A percentile compares a stretch with the other conserved stretches of the same genome.
Evolutionary conservation across 495 filamentous ascomycete genomes (phyloP).

Genomic region (Daldinia childiae): DNA sequence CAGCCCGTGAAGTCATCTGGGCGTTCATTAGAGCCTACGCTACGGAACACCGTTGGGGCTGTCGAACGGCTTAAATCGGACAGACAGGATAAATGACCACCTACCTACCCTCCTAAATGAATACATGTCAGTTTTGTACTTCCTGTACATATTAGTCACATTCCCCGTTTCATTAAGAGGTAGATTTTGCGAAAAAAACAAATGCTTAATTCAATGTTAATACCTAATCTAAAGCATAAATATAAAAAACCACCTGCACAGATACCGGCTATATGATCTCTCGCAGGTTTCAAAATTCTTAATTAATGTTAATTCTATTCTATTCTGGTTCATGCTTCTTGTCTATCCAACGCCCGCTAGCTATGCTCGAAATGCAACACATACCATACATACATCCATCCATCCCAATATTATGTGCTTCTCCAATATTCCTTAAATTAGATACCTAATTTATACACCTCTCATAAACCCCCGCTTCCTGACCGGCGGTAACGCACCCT

Average conservation of each 20-base stretch:
- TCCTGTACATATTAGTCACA: too few relatives aligned
- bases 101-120: too few relatives aligned
- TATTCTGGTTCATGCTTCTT: not conserved
- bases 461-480: slow-evolving; percentile 43
- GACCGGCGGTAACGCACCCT: slow-evolving; percentile 31
- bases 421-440: slow-evolving; percentile 8
- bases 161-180: too few relatives aligned
- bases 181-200: too few relatives aligned
- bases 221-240: too few relatives aligned
- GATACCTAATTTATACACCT: not conserved
- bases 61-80: not conserved
- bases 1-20: not conserved
- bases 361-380: slow-evolving; percentile 2
- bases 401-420: not conserved
- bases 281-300: not conserved
- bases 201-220: too few relatives aligned
- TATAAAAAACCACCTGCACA: too few relatives aligned
- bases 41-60: slow-evolving; percentile 4
- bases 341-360: slow-evolving; percentile 17
- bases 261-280: too few relatives aligned
- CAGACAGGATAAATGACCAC: not conserved
- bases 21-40: not conserved
- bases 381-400: not conserved
- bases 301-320: not conserved
- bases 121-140: not conserved